phyloP scores from a whole-genome alignment of 2,329 filamentous ascomycete species.

The Ascochyta rabiei region DNA sequence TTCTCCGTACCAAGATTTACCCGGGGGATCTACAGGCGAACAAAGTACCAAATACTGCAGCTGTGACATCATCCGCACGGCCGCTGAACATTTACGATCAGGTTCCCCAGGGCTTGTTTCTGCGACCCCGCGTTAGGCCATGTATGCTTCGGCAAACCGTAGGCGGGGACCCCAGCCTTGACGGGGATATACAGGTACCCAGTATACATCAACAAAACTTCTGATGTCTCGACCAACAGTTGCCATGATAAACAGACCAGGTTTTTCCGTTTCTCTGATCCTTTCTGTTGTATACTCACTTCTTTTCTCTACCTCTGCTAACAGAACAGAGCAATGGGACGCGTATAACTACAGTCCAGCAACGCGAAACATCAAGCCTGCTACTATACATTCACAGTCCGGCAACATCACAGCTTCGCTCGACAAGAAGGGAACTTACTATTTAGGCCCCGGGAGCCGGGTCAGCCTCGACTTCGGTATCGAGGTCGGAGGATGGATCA shows the following conservation, averaged over 20 bases:
- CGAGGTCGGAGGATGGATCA: slow-evolving; percentile 24
- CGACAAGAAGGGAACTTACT: slow-evolving; percentile 13
- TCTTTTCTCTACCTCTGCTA: not conserved
- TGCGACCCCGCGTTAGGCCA: slow-evolving; percentile 4
- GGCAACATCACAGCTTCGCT: slow-evolving; percentile 14
- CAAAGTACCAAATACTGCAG: not conserved
- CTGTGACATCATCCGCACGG: not conserved
- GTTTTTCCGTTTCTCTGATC: not conserved
- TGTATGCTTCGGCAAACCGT: not conserved
- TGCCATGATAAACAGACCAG: not conserved
- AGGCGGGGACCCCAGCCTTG: not conserved
- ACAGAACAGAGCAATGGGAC: slow-evolving; percentile 13
- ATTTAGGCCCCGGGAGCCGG: slow-evolving; percentile 1
- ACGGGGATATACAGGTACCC: not conserved
- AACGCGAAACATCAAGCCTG: slow-evolving; percentile 15
- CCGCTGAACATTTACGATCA: slow-evolving; percentile 1
- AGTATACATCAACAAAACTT: not conserved
- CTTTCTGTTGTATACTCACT: not conserved
- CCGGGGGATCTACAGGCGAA: slow-evolving; percentile 6
- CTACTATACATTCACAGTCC: slow-evolving; percentile 11
- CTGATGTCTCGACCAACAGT: not conserved
- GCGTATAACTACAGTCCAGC: slow-evolving; percentile 18
- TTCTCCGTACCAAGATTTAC: slow-evolving; percentile 4
- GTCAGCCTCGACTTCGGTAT: slow-evolving; percentile 22
- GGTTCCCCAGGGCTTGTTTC: not conserved